These are phyloP conservation scores for Solanum peruvianum DNA, from an alignment of 257 asterid genomes.

Conservation along the genomic window DNA sequence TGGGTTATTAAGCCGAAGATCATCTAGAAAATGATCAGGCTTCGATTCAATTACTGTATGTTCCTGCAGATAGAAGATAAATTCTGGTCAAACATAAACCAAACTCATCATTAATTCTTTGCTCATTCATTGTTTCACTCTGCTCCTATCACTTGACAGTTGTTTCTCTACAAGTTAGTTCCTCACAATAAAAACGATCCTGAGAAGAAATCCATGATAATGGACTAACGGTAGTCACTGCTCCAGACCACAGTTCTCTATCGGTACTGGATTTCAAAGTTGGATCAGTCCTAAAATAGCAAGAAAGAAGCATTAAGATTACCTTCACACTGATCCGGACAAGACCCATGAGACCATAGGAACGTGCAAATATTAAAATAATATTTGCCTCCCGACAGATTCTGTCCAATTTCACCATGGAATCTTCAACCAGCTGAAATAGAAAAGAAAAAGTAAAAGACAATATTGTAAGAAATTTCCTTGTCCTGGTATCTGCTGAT, in stretches of 20 bases:
- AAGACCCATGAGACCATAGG: slow-evolving; percentile 91
- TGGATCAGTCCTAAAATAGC: not conserved
- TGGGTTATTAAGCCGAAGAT: slow-evolving; percentile 84
- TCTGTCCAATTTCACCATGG: slow-evolving; percentile 83
- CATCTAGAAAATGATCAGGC: slow-evolving; percentile 95
- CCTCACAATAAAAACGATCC: not conserved
- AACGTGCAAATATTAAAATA: slow-evolving; percentile 78
- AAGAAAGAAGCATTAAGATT: not conserved
- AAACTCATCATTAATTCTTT: not conserved
- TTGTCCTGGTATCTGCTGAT: not conserved
- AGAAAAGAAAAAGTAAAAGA: slow-evolving; percentile 1
- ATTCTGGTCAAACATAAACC: not conserved
- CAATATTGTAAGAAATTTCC: not conserved
- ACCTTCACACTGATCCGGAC: slow-evolving; percentile 94
- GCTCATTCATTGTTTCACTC: not conserved
- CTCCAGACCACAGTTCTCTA: not conserved
- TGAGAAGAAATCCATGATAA: not conserved
- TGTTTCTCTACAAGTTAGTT: not conserved
- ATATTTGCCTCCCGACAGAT: slow-evolving; percentile 83
- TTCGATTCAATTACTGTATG: slow-evolving; percentile 90
- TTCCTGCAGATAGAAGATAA: slow-evolving; percentile 45
- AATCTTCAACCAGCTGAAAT: slow-evolving; percentile 67
- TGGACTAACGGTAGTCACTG: not conserved
- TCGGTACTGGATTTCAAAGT: not conserved
- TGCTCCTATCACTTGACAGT: not conserved